Evolutionary conservation across 805 yeast genomes (phyloP), one percentile per base, ranked within the genome.

Genomic region (Lachancea fermentati): DNA sequence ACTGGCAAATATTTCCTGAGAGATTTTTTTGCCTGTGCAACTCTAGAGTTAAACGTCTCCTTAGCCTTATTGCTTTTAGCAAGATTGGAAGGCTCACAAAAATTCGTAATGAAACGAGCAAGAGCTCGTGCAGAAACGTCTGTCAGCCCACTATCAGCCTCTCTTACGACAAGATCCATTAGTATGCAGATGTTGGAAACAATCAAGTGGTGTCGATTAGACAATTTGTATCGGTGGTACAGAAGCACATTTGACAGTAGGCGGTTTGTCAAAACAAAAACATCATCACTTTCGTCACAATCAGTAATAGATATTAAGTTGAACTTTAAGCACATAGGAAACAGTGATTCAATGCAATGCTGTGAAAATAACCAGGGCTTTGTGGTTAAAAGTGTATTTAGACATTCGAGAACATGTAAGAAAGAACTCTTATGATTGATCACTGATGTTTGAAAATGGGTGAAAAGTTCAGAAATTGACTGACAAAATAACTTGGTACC

Each of bases 171-270:
- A 1, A 71, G 58, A 35, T 66, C 72, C 55, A 91, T 60, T 36
- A 81, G 60, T 3, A 75, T 62, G 11, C 72, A 66, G 32, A 82
- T 65, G 1, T 73, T 57, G 1, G 67, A 50, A 5, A 76, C 63
- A 2, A 87, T 49, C 33, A 88, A 53, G 57, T 87, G 95, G 52
- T 85, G 79, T 55, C 97, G 76, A 28, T 80, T 77, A 0, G 81
- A 69, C 14, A 89, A 63, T 52, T 87, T 74, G 54, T 67, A 75
- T 39, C 96, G 72, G 51, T 86, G 93, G 53, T 72, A 72, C 19
- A 86, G 63, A 6, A 89, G 57, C 2, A 85, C 62, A 28, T 73
- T 71, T 0, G 95, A 79, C 18, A 83, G 50, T 0, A 78, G 62
- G 39, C 73, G 74, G 4, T 78, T 66, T 3, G 75, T 47, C 4